Conservation (phyloP, 2,329 filamentous ascomycete genomes). For the Tolypocladium ophioglossoides region DNA sequence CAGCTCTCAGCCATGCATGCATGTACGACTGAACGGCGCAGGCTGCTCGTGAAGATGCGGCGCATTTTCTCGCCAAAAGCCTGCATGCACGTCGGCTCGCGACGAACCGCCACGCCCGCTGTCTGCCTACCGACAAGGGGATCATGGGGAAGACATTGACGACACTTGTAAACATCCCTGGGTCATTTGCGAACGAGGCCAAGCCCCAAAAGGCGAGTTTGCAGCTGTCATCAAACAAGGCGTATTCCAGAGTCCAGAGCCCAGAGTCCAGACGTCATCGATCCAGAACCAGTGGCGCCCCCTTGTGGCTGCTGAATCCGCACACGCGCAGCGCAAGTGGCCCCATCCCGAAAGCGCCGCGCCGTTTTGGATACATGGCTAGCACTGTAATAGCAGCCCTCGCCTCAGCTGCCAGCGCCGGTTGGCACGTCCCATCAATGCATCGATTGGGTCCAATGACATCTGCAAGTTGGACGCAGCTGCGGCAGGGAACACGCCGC, state of each 20-base stretch:
- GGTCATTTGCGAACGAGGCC: neutral
- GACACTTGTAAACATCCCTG: neutral
- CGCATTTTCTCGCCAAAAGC: neutral
- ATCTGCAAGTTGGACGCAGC: too few relatives aligned
- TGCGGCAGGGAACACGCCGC: too few relatives aligned
- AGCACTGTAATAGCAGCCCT: neutral
- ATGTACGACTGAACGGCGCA: neutral
- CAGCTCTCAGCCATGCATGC: neutral
- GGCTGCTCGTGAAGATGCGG: neutral
- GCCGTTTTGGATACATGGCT: neutral
- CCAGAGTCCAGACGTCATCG: neutral
- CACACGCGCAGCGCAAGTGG: neutral
- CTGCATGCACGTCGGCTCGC: neutral
- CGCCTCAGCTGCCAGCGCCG: neutral
- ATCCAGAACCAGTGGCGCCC: neutral
- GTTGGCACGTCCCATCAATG: too few relatives aligned
- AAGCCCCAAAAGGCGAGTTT: neutral
- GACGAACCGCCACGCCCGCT: too few relatives aligned
- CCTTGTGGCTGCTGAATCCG: neutral
- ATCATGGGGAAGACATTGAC: neutral
- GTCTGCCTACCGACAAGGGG: neutral
- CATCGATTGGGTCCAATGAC: too few relatives aligned
- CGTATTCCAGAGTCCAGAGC: neutral
- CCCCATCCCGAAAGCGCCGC: neutral
- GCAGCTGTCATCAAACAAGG: neutral